Evolutionary conservation across 169 alveolate species (phyloP).

Genomic region (Plasmodium reichenowi): DNA sequence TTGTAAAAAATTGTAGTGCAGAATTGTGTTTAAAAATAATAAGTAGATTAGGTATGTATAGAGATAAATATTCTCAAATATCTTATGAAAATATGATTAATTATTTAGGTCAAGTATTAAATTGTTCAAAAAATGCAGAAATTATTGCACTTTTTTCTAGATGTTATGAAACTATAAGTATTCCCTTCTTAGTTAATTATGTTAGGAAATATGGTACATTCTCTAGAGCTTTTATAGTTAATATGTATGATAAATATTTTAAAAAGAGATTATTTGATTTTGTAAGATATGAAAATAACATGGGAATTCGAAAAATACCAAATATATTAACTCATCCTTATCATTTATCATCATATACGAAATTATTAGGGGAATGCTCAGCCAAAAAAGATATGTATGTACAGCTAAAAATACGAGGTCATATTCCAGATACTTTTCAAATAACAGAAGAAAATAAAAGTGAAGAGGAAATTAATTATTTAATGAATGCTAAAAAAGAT

Average conservation of each 20-base stretch:
- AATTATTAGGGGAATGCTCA: slow-evolving; percentile 83
- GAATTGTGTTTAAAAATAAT: slow-evolving; percentile 82
- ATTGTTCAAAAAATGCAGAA: slow-evolving; percentile 81
- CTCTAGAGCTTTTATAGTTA: slow-evolving; percentile 85
- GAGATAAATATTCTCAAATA: slow-evolving; percentile 83
- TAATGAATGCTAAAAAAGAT: background rate
- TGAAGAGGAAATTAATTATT: slow-evolving; percentile 14
- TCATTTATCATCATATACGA: slow-evolving; percentile 82
- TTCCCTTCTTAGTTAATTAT: slow-evolving; percentile 87
- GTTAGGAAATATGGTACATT: slow-evolving; percentile 86
- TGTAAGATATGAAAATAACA: slow-evolving; percentile 76
- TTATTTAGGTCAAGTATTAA: slow-evolving; percentile 75
- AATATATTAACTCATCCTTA: slow-evolving; percentile 83
- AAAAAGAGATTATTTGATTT: slow-evolving; percentile 83
- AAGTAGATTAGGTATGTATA: slow-evolving; percentile 81
- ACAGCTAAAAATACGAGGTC: slow-evolving; percentile 79
- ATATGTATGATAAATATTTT: slow-evolving; percentile 79
- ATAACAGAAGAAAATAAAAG: slow-evolving; percentile 10
- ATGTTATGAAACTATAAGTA: slow-evolving; percentile 84
- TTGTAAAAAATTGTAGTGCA: slow-evolving; percentile 86
- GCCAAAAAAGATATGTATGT: slow-evolving; percentile 85
- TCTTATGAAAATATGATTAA: slow-evolving; percentile 83
- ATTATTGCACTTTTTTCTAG: slow-evolving; percentile 84
- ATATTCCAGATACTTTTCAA: slow-evolving; percentile 76
- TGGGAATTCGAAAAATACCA: slow-evolving; percentile 73